Conservation (phyloP, 106 monocot genomes). For the Triglochin maritima region DNA sequence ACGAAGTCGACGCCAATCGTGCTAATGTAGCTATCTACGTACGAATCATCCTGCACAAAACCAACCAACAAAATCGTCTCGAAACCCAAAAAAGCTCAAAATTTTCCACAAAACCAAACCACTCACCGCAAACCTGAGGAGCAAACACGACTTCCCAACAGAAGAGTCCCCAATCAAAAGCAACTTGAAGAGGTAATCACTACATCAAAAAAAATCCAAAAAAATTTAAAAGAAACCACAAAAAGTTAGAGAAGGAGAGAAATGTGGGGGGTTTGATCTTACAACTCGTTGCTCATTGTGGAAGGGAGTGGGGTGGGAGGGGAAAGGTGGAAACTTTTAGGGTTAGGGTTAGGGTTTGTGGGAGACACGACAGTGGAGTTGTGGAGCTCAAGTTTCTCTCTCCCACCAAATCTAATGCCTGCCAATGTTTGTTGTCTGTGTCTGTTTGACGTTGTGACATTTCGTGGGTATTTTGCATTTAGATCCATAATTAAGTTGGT, state of each 20-base stretch:
- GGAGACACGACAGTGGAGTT: no score
- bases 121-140: slow-evolving; percentile 68
- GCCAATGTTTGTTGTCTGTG: no score
- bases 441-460: no score
- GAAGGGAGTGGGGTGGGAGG: neutral
- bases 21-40: slow-evolving; percentile 72
- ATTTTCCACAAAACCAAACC: neutral
- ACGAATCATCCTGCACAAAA: slow-evolving; percentile 57
- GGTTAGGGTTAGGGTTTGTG: neutral
- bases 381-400: no score
- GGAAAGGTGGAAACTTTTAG: neutral
- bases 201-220: slow-evolving; percentile 8
- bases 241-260: neutral
- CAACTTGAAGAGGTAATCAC: slow-evolving; percentile 91
- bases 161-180: slow-evolving; percentile 84
- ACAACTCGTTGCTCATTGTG: slow-evolving; percentile 15
- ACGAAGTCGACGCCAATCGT: slow-evolving; percentile 87
- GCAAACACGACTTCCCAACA: slow-evolving; percentile 87
- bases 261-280: neutral
- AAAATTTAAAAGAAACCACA: neutral
- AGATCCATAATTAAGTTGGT: no score
- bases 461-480: no score
- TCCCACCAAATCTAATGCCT: no score
- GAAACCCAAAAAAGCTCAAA: neutral
- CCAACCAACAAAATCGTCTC: neutral